Evolutionary conservation across 805 yeast species (phyloP).

Genomic region (Sungouiozyma ichnusensis): DNA sequence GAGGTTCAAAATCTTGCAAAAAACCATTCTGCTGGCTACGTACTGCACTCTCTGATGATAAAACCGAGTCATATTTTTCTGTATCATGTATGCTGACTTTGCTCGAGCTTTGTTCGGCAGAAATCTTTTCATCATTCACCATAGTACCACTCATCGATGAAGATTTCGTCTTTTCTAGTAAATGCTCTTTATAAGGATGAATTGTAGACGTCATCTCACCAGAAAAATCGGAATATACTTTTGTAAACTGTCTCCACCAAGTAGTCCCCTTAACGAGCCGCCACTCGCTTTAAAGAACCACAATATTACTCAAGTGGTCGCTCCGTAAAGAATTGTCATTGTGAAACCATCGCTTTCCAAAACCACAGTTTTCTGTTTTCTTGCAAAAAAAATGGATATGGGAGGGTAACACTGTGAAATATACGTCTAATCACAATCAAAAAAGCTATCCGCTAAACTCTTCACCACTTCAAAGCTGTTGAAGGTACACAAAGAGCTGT

Average conservation of each 20-base stretch:
- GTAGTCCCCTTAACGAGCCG: background rate
- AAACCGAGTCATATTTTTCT: background rate
- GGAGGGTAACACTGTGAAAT: background rate
- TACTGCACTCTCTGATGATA: background rate
- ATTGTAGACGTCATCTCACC: background rate
- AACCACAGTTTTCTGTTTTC: too few relatives aligned
- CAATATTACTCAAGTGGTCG: too few relatives aligned
- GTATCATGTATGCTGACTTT: background rate
- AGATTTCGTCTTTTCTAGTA: conserved; percentile 3
- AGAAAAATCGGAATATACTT: background rate
- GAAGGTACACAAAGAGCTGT: too few relatives aligned
- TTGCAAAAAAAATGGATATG: background rate
- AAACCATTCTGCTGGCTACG: background rate
- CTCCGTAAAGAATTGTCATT: too few relatives aligned
- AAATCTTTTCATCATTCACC: background rate
- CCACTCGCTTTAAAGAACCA: background rate
- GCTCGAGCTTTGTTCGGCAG: background rate
- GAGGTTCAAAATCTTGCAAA: background rate
- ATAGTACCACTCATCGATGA: background rate
- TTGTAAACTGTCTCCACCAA: background rate
- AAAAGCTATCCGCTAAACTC: too few relatives aligned
- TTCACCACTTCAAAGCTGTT: too few relatives aligned
- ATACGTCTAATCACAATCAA: background rate
- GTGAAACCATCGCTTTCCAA: background rate
- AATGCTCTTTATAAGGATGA: conserved; percentile 9